A percentile compares a stretch with the other conserved stretches of the same genome.
Conservation (phyloP, 1,284 basidiomycete species). For the Moniliophthora roreri region DNA sequence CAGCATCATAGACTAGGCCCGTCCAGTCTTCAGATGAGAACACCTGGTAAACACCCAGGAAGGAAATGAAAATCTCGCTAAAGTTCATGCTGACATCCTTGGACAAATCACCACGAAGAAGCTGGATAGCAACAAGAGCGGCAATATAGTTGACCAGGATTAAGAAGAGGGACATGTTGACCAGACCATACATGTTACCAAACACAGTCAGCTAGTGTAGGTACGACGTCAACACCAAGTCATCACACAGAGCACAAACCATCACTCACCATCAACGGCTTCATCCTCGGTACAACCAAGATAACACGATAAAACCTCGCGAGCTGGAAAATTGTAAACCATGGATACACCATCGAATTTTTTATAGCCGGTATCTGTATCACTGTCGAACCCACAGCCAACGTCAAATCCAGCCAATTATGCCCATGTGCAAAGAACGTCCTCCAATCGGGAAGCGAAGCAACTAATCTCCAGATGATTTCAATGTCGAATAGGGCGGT, state of each 20-base stretch:
- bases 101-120: slow-evolving; percentile 79
- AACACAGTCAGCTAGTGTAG: slow-evolving; percentile 75
- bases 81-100: slow-evolving; percentile 70
- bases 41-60: slow-evolving; percentile 88
- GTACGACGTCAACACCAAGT: slow-evolving; percentile 4
- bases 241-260: neutral
- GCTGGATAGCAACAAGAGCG: slow-evolving; percentile 77
- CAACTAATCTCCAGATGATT: slow-evolving; percentile 77
- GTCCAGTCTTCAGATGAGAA: slow-evolving; percentile 98
- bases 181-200: slow-evolving; percentile 88
- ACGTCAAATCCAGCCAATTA: slow-evolving; percentile 80
- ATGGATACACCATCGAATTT: slow-evolving; percentile 71
- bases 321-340: slow-evolving; percentile 92
- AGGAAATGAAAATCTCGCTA: slow-evolving; percentile 87
- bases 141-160: slow-evolving; percentile 88
- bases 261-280: slow-evolving; percentile 64
- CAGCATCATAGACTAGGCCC: slow-evolving; percentile 72
- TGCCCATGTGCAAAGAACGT: slow-evolving; percentile 66
- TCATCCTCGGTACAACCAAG: slow-evolving; percentile 85
- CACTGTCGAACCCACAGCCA: slow-evolving; percentile 80
- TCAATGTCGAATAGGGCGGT: slow-evolving; percentile 89
- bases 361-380: slow-evolving; percentile 87
- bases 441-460: slow-evolving; percentile 82
- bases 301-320: slow-evolving; percentile 94
- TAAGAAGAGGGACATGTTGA: slow-evolving; percentile 94